phyloP scores from a whole-genome alignment of 352 stramenopile genomes.

The Sclerospora graminicola region DNA sequence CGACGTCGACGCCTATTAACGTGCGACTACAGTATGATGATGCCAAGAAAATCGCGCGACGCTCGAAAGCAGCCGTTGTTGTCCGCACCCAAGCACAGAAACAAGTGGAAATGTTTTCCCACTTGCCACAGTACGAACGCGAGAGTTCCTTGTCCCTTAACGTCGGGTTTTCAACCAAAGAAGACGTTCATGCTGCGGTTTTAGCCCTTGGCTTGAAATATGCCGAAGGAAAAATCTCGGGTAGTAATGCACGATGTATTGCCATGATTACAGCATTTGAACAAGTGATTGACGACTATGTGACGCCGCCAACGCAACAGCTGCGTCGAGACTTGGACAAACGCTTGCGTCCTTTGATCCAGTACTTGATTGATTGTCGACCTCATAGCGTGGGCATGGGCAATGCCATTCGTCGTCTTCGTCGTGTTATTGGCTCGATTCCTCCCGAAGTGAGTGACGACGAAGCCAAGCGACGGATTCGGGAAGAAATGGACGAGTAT shows the following conservation, averaged over 20 bases:
- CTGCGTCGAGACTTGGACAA: constrained; percentile 83
- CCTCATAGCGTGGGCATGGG: constrained; percentile 92
- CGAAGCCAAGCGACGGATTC: constrained; percentile 76
- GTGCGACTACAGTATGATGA: constrained; percentile 70
- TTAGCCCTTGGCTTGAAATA: constrained; percentile 89
- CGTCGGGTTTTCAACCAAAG: constrained; percentile 57
- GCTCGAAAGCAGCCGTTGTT: constrained; percentile 58
- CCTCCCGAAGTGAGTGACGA: constrained; percentile 79
- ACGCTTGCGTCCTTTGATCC: constrained; percentile 87
- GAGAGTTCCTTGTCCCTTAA: constrained; percentile 68
- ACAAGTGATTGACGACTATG: constrained; percentile 87
- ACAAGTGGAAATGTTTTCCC: constrained; percentile 74
- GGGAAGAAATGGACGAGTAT: constrained; percentile 90
- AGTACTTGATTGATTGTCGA: constrained; percentile 92
- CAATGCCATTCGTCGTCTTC: constrained; percentile 90
- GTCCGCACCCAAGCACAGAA: constrained; percentile 71
- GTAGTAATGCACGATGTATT: constrained; percentile 87
- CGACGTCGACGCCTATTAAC: constrained; percentile 23
- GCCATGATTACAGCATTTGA: constrained; percentile 91
- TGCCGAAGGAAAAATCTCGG: constrained; percentile 80
- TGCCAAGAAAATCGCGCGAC: constrained; percentile 64
- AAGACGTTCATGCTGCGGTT: constrained; percentile 86
- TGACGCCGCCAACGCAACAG: constrained; percentile 61
- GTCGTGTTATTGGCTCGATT: constrained; percentile 82
- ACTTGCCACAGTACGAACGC: constrained; percentile 78